These are phyloP conservation scores for Stenogyne calaminthoides DNA, from an alignment of 305 asterid genomes.

Conservation along the genomic window DNA sequence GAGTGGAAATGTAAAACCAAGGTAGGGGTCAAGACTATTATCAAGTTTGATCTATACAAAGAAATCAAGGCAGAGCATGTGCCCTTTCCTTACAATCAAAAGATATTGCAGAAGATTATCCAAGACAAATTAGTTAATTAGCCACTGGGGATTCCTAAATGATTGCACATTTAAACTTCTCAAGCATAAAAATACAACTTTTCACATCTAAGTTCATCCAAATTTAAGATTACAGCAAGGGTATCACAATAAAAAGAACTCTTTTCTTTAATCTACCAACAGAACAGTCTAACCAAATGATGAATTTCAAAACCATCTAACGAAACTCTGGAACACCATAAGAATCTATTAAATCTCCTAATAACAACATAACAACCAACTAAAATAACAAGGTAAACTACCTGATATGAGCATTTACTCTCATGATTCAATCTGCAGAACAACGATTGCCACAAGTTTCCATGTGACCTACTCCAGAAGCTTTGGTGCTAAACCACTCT, in stretches of 20 bases:
- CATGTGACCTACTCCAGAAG: constrained; percentile 9
- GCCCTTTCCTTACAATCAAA: background rate
- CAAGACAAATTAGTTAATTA: background rate
- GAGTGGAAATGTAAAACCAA: background rate
- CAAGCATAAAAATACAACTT: background rate
- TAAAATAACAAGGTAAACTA: constrained; percentile 21
- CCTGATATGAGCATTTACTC: constrained; percentile 32
- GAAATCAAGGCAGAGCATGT: background rate
- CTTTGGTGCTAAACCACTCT: constrained; percentile 15
- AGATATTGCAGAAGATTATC: background rate
- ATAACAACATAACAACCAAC: constrained; percentile 16
- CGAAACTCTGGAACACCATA: constrained; percentile 24
- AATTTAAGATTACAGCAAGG: background rate
- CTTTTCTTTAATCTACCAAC: background rate
- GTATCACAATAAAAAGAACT: background rate
- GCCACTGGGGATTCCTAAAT: background rate
- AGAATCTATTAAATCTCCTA: constrained; percentile 7
- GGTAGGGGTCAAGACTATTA: background rate
- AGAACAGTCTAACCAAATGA: background rate
- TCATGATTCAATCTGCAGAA: constrained; percentile 14
- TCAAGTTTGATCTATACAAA: constrained; percentile 1
- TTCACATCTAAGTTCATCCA: background rate
- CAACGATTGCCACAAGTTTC: constrained; percentile 5
- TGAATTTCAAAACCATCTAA: no score
- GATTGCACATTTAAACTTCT: background rate